These are phyloP conservation scores for Amniculicola lignicola DNA, from an alignment of 495 filamentous ascomycete species.

Conservation along the genomic window DNA sequence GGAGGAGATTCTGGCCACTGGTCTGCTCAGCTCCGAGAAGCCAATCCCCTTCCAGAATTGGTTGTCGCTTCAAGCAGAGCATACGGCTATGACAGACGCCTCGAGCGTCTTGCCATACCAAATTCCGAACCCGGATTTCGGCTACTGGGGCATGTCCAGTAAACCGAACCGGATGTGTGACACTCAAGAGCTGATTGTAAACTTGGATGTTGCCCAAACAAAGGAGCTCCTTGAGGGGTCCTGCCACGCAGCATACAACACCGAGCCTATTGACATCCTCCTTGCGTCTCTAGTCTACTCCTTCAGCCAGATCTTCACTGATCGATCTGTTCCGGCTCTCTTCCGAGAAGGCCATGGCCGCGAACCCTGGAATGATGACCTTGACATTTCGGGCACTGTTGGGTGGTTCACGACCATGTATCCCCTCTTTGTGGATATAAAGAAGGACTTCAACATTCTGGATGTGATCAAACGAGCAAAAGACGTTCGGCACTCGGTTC, in stretches of 20 bases:
- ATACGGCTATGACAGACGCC: slow-evolving; percentile 1
- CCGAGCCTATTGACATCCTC: slow-evolving; percentile 24
- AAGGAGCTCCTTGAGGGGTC: slow-evolving; percentile 19
- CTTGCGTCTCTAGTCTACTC: slow-evolving; percentile 17
- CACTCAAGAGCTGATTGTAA: slow-evolving; percentile 9
- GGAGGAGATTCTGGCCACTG: slow-evolving; percentile 23
- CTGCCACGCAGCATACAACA: slow-evolving; percentile 17
- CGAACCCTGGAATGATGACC: slow-evolving; percentile 21
- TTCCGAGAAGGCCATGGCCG: slow-evolving; percentile 26
- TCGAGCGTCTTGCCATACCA: slow-evolving; percentile 12
- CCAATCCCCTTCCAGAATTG: slow-evolving; percentile 27
- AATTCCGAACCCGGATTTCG: slow-evolving; percentile 17
- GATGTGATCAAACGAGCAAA: slow-evolving; percentile 23
- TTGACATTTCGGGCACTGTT: slow-evolving; percentile 24
- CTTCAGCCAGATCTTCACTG: slow-evolving; percentile 23
- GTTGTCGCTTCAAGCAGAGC: slow-evolving; percentile 19
- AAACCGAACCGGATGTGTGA: slow-evolving; percentile 22
- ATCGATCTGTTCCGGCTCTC: slow-evolving; percentile 14
- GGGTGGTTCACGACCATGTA: slow-evolving; percentile 32
- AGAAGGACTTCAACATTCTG: slow-evolving; percentile 12
- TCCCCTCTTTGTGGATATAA: slow-evolving; percentile 15
- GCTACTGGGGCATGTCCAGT: slow-evolving; percentile 24
- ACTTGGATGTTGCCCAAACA: slow-evolving; percentile 15
- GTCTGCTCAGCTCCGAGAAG: slow-evolving; percentile 7
- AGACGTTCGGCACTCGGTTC: slow-evolving; percentile 20